Conservation (phyloP, 176 grass and related monocot genomes). For the Panicum miliaceum region DNA sequence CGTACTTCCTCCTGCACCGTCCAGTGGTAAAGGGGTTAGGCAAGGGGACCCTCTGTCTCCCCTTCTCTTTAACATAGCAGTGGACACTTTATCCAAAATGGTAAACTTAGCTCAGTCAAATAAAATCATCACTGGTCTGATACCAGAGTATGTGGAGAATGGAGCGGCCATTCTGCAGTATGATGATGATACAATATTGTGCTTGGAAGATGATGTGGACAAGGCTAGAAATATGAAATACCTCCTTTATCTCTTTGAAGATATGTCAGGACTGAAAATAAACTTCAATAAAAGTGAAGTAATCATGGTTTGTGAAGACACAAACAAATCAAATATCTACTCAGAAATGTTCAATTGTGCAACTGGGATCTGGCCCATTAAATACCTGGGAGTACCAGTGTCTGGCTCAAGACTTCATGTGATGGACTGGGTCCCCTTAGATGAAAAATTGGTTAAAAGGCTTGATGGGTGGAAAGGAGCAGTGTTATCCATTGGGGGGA, state of each 20-base stretch:
- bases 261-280: neutral
- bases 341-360: too few relatives aligned
- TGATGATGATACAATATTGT: neutral
- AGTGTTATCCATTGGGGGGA: too few relatives aligned
- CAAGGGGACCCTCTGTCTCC: neutral
- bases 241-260: neutral
- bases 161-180: neutral
- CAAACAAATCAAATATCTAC: fast-evolving
- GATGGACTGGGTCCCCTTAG: too few relatives aligned
- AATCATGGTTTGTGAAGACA: too few relatives aligned
- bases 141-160: neutral
- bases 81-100: neutral
- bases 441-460: too few relatives aligned
- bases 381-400: too few relatives aligned
- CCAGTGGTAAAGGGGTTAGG: neutral
- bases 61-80: neutral
- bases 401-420: too few relatives aligned
- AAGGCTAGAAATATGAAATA: neutral
- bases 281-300: too few relatives aligned
- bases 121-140: neutral
- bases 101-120: neutral
- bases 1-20: too few relatives aligned
- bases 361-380: too few relatives aligned
- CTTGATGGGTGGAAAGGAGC: too few relatives aligned
- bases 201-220: neutral